Evolutionary conservation across 371 early-diverging fungal species (phyloP).

Genomic region (Zychaea mexicana): DNA sequence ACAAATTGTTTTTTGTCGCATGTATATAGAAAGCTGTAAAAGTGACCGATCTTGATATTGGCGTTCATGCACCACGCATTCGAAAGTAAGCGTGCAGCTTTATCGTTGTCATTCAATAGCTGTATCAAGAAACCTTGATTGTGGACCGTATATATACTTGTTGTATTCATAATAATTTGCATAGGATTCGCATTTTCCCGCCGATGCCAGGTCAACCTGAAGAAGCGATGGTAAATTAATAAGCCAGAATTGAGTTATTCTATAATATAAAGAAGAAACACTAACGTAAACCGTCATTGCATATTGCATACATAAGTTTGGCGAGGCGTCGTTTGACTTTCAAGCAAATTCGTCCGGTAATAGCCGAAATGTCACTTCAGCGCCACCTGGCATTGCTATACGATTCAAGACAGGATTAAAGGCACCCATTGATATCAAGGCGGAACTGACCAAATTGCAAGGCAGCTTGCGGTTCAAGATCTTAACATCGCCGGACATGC

Average conservation of each 20-base stretch:
- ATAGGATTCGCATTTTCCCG: constrained; percentile 26
- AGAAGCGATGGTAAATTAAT: constrained; percentile 20
- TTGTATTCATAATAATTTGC: neutral
- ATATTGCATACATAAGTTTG: constrained; percentile 29
- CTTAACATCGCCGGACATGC: constrained; percentile 29
- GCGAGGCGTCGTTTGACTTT: constrained; percentile 30
- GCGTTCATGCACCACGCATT: constrained; percentile 30
- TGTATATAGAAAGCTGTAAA: constrained; percentile 24
- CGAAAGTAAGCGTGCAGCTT: constrained; percentile 12
- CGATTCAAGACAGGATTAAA: constrained; percentile 40
- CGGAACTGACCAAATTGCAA: constrained; percentile 23
- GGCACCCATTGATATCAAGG: constrained; percentile 34
- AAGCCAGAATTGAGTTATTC: too few relatives aligned
- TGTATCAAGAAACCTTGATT: neutral
- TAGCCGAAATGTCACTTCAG: constrained; percentile 1
- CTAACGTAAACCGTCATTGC: neutral
- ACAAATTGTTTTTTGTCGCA: too few relatives aligned
- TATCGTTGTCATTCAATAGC: neutral
- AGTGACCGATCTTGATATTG: constrained; percentile 32
- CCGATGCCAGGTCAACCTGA: constrained; percentile 23
- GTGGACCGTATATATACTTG: neutral
- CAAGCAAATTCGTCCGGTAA: constrained; percentile 20
- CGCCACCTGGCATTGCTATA: constrained; percentile 32
- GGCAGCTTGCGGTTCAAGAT: constrained; percentile 39
- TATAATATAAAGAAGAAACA: neutral